Base-by-base conservation (phyloP, 1,284 basidiomycete genomes). In the Sporisorium reilianum region DNA sequence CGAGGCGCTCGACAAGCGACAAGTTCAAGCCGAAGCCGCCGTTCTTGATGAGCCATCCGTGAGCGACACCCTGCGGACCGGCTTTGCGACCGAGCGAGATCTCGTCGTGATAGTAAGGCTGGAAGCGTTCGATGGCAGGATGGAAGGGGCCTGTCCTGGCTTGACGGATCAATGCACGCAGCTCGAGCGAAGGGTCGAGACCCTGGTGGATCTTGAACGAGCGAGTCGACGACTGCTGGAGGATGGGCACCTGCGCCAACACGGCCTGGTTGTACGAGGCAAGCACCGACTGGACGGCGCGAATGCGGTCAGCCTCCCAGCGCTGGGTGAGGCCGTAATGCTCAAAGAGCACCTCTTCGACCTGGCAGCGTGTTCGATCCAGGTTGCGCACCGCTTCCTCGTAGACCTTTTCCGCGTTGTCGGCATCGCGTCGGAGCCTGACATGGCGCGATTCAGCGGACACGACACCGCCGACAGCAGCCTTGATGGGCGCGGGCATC, bases 61-160 rank as follows among this genome's bases (percentile, higher is more conserved):
- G 36, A 0, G 74, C 74, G 23, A 60, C 48, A 9, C 59, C 54
- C 10, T 65, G 55, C 5, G 60, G 30, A 34, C 60, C 61, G 2
- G 58, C 48, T 45, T 77, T 80, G 14, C 75, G 68, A 16, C 78
- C 64, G 9, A 68, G 51, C 18, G 64, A 67, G 52, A 71, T 64
- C 48, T 84, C 82, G 55, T 83, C 81, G 59, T 84, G 81, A 60
- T 84, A 83, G 60, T 81, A 84, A 2, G 81, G 79, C 23, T 79
- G 75, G 55, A 83, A 84, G 42, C 80, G 77, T 28, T 77, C 59
- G 16, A 78, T 61, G 16, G 70, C 65, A 1, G 82, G 82, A 22
- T 65, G 75, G 75, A 82, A 84, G 20, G 80, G 74, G 0, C 80
- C 81, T 0, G 82, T 84, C 16, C 70, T 61, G 7, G 63, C 68